These are phyloP conservation scores for Nitzschia palea DNA, from an alignment of 108 stramenopile genomes.

Conservation along the genomic window DNA sequence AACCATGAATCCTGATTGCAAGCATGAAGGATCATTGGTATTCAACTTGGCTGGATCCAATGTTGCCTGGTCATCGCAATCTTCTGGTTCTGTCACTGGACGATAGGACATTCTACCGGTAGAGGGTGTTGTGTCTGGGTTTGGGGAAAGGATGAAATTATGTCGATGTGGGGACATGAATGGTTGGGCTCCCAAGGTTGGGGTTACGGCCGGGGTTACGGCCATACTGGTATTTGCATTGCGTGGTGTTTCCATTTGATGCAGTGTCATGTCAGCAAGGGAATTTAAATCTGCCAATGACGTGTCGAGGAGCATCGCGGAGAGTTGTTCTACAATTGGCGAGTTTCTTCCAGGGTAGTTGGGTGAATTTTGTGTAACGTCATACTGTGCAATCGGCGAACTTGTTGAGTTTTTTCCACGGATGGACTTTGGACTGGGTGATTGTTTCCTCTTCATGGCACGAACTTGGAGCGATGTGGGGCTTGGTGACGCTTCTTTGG, in stretches of 20 bases:
- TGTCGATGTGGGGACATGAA: not conserved
- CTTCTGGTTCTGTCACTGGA: not conserved
- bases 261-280: conserved; percentile 10
- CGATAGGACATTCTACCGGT: too few relatives aligned
- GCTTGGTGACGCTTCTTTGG: conserved; percentile 1
- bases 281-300: conserved; percentile 8
- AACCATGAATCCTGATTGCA: conserved; percentile 17
- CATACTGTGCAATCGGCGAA: too few relatives aligned
- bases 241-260: conserved; percentile 4
- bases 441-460: too few relatives aligned
- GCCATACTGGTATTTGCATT: not conserved
- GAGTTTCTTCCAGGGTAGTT: not conserved
- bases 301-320: not conserved
- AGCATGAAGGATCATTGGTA: conserved; percentile 19
- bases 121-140: too few relatives aligned
- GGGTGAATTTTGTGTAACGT: too few relatives aligned
- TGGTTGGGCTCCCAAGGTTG: conserved; percentile 3
- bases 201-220: not conserved
- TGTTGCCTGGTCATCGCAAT: conserved; percentile 4
- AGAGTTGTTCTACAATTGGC: conserved; percentile 6
- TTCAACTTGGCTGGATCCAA: conserved; percentile 11
- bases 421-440: too few relatives aligned
- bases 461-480: not conserved
- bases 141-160: too few relatives aligned
- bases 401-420: too few relatives aligned